phyloP scores from a whole-genome alignment of 805 yeast species.

The Wickerhamiella australiensis region DNA sequence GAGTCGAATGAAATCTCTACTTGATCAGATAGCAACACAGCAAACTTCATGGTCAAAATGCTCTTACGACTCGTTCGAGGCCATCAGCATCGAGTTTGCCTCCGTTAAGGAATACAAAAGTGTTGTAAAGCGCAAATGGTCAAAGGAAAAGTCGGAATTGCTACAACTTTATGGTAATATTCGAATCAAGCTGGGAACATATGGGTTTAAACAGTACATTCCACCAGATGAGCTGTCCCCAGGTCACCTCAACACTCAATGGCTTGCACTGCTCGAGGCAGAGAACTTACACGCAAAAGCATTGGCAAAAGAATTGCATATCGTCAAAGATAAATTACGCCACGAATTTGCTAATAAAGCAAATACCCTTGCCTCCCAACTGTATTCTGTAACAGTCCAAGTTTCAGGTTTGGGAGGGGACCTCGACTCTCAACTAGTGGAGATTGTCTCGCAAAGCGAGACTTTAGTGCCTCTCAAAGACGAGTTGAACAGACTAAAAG shows the following conservation, averaged over 20 bases:
- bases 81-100: constrained; percentile 23
- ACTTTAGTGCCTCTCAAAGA: constrained; percentile 29
- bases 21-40: constrained; percentile 21
- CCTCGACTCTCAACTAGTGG: constrained; percentile 31
- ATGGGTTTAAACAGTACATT: constrained; percentile 27
- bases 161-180: constrained; percentile 30
- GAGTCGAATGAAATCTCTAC: constrained; percentile 24
- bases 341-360: constrained; percentile 28
- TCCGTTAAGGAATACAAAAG: constrained; percentile 25
- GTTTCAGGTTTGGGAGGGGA: constrained; percentile 28
- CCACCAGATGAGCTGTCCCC: constrained; percentile 28
- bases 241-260: constrained; percentile 25
- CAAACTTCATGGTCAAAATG: constrained; percentile 23
- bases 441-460: constrained; percentile 28
- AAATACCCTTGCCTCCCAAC: constrained; percentile 23
- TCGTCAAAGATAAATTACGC: constrained; percentile 27
- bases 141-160: constrained; percentile 30
- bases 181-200: constrained; percentile 30
- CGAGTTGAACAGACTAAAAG: constrained; percentile 24
- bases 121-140: constrained; percentile 30
- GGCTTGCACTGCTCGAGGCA: constrained; percentile 27
- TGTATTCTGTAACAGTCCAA: constrained; percentile 24
- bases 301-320: constrained; percentile 27
- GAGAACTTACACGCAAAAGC: constrained; percentile 27
- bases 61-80: constrained; percentile 23